These are phyloP conservation scores for Fusarium caatingaense DNA, from an alignment of 2,329 filamentous ascomycete species.

Conservation along the genomic window DNA sequence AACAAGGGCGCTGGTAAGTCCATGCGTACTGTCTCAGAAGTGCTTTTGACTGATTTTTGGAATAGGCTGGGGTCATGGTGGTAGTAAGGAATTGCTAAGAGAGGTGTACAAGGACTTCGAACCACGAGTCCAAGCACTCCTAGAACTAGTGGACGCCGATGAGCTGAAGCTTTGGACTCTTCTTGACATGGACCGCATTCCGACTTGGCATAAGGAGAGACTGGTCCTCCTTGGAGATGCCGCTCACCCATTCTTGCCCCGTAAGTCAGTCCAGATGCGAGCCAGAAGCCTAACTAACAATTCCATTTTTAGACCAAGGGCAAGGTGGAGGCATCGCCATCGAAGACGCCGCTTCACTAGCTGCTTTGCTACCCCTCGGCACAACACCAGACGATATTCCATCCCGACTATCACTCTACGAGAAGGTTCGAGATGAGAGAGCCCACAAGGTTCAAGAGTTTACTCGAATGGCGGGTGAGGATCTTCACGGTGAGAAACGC, in stretches of 20 bases:
- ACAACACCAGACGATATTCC: constrained; percentile 60
- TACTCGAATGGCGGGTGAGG: constrained; percentile 63
- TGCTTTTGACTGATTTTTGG: background rate
- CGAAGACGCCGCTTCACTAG: constrained; percentile 72
- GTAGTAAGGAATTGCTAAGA: constrained; percentile 52
- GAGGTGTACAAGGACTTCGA: constrained; percentile 57
- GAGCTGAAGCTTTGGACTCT: constrained; percentile 68
- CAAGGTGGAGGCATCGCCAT: constrained; percentile 69
- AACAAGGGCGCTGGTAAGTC: constrained; percentile 15
- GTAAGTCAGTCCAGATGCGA: background rate
- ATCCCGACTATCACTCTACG: constrained; percentile 68
- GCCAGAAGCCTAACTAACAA: background rate
- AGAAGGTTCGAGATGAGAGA: constrained; percentile 67
- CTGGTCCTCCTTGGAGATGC: constrained; percentile 73
- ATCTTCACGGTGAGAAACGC: constrained; percentile 54
- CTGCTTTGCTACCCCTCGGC: constrained; percentile 63
- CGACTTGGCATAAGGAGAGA: constrained; percentile 64
- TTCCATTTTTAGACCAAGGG: constrained; percentile 23
- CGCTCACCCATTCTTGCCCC: constrained; percentile 74
- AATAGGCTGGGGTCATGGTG: constrained; percentile 55
- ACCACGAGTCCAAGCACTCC: constrained; percentile 52
- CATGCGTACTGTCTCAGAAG: rapidly evolving
- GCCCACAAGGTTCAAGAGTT: constrained; percentile 68
- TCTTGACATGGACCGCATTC: constrained; percentile 70
- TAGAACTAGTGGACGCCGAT: constrained; percentile 57